phyloP scores from a whole-genome alignment of 768 basidiomycete genomes.

The Clitopilus hobsonii region DNA sequence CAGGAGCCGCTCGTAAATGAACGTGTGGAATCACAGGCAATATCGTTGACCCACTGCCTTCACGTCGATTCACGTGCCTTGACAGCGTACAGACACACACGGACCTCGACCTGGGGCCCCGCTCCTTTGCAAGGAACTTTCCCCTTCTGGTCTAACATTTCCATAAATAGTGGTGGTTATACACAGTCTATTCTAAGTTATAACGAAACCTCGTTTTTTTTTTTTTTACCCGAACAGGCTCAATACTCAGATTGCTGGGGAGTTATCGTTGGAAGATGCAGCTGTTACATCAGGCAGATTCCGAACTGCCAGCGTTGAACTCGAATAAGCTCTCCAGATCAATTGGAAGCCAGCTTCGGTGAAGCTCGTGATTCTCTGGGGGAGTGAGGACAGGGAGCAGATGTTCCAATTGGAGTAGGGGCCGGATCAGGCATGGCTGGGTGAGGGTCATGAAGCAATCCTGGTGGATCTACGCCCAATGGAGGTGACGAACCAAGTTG shows the following conservation, averaged over 20 bases:
- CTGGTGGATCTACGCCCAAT: background rate
- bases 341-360: too few species aligned
- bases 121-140: background rate
- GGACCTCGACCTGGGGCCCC: background rate
- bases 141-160: too few species aligned
- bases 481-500: background rate
- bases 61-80: slow-evolving; percentile 1
- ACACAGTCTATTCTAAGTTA: background rate
- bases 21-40: background rate
- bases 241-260: background rate
- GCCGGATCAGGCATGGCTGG: background rate
- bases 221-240: background rate
- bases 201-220: too few species aligned
- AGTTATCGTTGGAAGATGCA: too few species aligned
- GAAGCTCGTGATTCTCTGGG: background rate
- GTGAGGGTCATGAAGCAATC: background rate
- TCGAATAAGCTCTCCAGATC: too few species aligned
- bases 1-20: background rate
- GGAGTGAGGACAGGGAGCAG: background rate
- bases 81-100: background rate
- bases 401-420: background rate
- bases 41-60: background rate
- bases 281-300: too few species aligned
- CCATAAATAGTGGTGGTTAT: too few species aligned
- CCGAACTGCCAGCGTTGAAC: too few species aligned